Evolutionary conservation across 2,329 filamentous ascomycete genomes (phyloP).

Genomic region (Sporothrix curviconia): DNA sequence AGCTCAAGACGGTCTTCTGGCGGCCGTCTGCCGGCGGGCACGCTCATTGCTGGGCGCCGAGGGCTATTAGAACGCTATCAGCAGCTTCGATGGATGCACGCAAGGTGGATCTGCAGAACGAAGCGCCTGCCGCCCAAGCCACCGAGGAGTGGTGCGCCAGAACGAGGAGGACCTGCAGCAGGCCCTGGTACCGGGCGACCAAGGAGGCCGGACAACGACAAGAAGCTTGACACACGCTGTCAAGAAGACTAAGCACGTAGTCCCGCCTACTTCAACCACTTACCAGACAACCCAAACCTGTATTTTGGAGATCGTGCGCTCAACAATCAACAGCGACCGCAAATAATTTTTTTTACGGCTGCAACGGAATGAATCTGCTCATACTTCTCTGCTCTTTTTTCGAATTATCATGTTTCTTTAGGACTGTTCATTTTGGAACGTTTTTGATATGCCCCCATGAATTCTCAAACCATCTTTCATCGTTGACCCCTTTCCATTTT

Average conservation of each 20-base stretch:
- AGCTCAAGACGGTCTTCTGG: slow-evolving; percentile 95
- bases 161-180: slow-evolving; percentile 74
- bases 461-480: background rate
- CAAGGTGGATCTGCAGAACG: slow-evolving; percentile 96
- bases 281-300: too few relatives aligned
- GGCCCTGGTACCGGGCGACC: slow-evolving; percentile 77
- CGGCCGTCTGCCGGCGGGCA: slow-evolving; percentile 85
- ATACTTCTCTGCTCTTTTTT: background rate
- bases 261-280: slow-evolving; percentile 23
- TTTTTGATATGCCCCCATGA: background rate
- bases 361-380: background rate
- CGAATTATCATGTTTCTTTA: background rate
- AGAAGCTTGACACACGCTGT: slow-evolving; percentile 77
- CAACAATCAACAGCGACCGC: slow-evolving; percentile 13
- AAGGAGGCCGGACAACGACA: slow-evolving; percentile 89
- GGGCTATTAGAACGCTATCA: slow-evolving; percentile 97
- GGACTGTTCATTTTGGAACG: background rate
- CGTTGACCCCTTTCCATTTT: background rate
- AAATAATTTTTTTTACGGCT: slow-evolving; percentile 12
- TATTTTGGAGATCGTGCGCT: too few relatives aligned
- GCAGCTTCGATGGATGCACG: slow-evolving; percentile 92
- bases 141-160: slow-evolving; percentile 82
- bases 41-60: slow-evolving; percentile 96
- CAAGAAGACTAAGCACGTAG: slow-evolving; percentile 95
- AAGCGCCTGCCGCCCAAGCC: slow-evolving; percentile 83